phyloP scores from a whole-genome alignment of 257 asterid genomes.

The Solanum verrucosum region DNA sequence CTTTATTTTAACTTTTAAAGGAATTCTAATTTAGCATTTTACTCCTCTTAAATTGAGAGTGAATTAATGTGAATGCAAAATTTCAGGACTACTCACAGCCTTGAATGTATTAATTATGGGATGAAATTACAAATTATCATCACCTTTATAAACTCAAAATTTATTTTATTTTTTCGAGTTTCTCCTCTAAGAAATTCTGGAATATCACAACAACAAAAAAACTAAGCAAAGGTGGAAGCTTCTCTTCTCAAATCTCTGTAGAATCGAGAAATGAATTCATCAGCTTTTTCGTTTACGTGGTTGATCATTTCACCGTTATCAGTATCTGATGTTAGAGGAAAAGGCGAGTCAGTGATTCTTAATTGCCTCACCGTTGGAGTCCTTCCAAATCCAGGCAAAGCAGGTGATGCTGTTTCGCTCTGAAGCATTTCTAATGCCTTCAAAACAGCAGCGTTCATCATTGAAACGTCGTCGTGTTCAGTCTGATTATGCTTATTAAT shows the following conservation, averaged over 20 bases:
- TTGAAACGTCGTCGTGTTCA: slow-evolving; percentile 6
- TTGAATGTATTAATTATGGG: neutral
- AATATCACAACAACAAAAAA: no score
- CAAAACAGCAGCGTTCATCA: slow-evolving; percentile 5
- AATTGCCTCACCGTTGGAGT: slow-evolving; percentile 27
- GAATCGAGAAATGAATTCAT: slow-evolving; percentile 19
- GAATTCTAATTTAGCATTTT: neutral
- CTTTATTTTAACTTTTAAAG: neutral
- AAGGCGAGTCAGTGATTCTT: slow-evolving; percentile 25
- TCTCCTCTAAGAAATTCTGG: neutral
- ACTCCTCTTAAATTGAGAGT: neutral
- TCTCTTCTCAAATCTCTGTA: slow-evolving; percentile 9
- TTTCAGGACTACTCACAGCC: neutral
- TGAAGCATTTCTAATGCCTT: slow-evolving; percentile 36
- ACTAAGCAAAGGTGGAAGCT: neutral
- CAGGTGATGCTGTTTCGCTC: slow-evolving; percentile 31
- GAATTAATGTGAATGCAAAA: neutral
- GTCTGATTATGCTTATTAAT: slow-evolving; percentile 1
- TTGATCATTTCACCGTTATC: neutral
- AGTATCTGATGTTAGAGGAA: slow-evolving; percentile 6
- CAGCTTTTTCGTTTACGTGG: slow-evolving; percentile 21
- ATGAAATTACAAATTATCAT: neutral
- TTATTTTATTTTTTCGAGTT: neutral
- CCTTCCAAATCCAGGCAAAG: slow-evolving; percentile 23
- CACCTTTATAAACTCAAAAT: neutral